phyloP scores from a whole-genome alignment of 2,329 filamentous ascomycete genomes.

The Ascochyta clinopodiicola region DNA sequence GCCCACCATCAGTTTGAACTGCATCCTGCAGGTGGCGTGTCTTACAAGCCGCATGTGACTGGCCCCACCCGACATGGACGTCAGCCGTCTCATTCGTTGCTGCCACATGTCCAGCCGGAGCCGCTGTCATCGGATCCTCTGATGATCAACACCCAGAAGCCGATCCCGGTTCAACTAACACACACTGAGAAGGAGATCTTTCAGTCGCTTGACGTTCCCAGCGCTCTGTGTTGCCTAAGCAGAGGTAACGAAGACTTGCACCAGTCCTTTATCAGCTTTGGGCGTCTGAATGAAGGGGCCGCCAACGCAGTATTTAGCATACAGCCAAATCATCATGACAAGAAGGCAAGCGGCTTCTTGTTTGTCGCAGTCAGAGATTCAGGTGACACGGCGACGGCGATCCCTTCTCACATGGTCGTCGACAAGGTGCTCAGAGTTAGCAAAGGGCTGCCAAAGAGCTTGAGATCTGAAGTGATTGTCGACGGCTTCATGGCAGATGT shows the following conservation, averaged over 20 bases:
- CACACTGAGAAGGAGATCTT: constrained; percentile 16
- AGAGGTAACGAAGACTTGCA: constrained; percentile 4
- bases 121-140: neutral
- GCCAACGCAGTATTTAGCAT: constrained; percentile 45
- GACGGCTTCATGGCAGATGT: constrained; percentile 36
- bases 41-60: constrained; percentile 4
- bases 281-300: constrained; percentile 43
- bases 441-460: constrained; percentile 38
- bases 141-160: neutral
- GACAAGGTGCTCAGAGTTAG: constrained; percentile 39
- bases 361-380: constrained; percentile 23
- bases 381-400: constrained; percentile 8
- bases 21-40: constrained; percentile 14
- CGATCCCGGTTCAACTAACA: constrained; percentile 6
- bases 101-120: constrained; percentile 6
- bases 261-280: constrained; percentile 22
- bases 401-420: constrained; percentile 18
- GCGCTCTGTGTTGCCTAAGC: constrained; percentile 25
- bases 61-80: constrained; percentile 4
- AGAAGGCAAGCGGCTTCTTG: constrained; percentile 9
- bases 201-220: constrained; percentile 12
- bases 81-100: constrained; percentile 11
- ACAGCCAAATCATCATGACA: neutral
- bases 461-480: constrained; percentile 33
- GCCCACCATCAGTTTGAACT: constrained; percentile 16